phyloP scores from a whole-genome alignment of 2,329 filamentous ascomycete genomes.

The Fusarium piperis region DNA sequence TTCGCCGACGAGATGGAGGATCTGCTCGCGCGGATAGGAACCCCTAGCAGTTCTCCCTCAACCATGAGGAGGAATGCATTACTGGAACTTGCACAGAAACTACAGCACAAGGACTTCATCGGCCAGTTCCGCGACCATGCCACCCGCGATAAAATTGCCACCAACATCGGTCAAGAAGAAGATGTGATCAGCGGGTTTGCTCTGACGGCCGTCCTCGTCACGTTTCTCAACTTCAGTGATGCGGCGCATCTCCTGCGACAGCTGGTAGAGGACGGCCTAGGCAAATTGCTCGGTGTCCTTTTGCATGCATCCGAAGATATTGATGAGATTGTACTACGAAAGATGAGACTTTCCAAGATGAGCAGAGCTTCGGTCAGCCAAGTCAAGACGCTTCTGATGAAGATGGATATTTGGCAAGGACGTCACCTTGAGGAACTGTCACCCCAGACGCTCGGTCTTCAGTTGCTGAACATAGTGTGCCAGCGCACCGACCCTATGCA shows the following conservation, averaged over 20 bases:
- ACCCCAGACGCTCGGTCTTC: constrained; percentile 70
- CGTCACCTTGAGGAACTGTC: constrained; percentile 62
- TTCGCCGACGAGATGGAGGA: constrained; percentile 74
- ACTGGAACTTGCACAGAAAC: constrained; percentile 67
- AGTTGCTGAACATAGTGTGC: constrained; percentile 63
- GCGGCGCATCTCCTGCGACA: constrained; percentile 68
- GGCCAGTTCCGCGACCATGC: constrained; percentile 79
- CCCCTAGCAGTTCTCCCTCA: constrained; percentile 55
- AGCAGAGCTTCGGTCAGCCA: constrained; percentile 65
- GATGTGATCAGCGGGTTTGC: constrained; percentile 72
- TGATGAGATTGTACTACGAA: constrained; percentile 68
- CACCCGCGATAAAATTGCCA: constrained; percentile 74
- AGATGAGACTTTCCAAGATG: constrained; percentile 74
- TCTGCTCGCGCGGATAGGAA: constrained; percentile 68
- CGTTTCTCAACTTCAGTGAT: constrained; percentile 68
- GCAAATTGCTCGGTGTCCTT: constrained; percentile 64
- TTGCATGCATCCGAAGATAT: constrained; percentile 66
- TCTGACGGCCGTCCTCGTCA: constrained; percentile 70
- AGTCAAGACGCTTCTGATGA: constrained; percentile 63
- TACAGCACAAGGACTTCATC: constrained; percentile 70
- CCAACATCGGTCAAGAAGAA: constrained; percentile 65
- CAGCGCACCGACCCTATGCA: constrained; percentile 42
- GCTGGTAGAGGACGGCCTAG: constrained; percentile 63
- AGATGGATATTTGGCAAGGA: constrained; percentile 69
- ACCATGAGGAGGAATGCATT: constrained; percentile 67